phyloP scores from a whole-genome alignment of 225 moss, liverwort and hornwort genomes.

The Sphagnum contortum region DNA sequence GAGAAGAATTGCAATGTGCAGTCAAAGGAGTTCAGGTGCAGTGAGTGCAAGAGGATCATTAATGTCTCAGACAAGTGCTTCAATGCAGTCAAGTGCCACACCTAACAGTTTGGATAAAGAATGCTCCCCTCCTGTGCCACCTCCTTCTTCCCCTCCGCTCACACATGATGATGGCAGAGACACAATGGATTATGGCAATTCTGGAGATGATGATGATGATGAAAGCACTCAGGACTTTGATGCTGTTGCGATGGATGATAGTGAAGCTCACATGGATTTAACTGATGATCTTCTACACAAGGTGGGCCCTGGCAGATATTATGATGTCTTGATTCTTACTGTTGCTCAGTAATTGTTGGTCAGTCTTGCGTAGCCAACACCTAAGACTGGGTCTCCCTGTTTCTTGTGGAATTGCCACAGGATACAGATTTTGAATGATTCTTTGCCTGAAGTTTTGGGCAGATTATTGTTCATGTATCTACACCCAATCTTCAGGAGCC shows the following conservation, averaged over 20 bases:
- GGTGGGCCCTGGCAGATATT: constrained; percentile 20
- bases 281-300: constrained; percentile 87
- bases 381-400: no score
- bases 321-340: no score
- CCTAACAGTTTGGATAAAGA: constrained; percentile 32
- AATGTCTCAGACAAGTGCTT: not conserved
- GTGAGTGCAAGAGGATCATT: constrained; percentile 12
- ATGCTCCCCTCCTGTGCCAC: not conserved
- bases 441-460: no score
- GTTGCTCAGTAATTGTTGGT: no score
- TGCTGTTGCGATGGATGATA: constrained; percentile 35
- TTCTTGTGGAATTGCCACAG: no score
- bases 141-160: not conserved
- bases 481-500: no score
- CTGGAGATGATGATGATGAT: constrained; percentile 27
- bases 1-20: constrained; percentile 14
- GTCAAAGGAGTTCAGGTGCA: constrained; percentile 31
- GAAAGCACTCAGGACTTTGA: constrained; percentile 14
- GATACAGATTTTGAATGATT: no score
- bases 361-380: no score
- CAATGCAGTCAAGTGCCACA: constrained; percentile 6
- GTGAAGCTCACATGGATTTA: constrained; percentile 71
- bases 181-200: constrained; percentile 22
- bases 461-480: no score
- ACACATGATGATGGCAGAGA: constrained; percentile 12